phyloP scores from a whole-genome alignment of 116 monocot species.

The Cymodocea nodosa region DNA sequence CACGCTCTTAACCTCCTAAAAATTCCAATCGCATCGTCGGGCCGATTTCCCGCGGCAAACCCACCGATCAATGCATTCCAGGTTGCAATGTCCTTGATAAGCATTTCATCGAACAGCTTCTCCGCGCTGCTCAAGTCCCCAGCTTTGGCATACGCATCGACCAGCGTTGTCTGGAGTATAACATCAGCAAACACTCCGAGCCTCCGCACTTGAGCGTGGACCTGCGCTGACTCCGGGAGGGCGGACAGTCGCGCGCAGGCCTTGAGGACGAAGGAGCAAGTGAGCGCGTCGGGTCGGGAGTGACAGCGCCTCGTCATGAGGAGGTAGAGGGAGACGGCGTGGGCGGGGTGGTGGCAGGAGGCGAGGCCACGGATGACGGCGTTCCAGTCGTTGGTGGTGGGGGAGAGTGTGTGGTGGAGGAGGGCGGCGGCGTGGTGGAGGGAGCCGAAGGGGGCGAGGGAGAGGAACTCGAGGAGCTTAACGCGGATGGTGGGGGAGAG shows the following conservation, averaged over 20 bases:
- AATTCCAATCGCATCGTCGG: slow-evolving; percentile 41
- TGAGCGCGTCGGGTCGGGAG: slow-evolving; percentile 59
- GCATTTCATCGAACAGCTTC: slow-evolving; percentile 68
- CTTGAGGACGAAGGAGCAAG: slow-evolving; percentile 59
- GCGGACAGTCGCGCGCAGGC: slow-evolving; percentile 43
- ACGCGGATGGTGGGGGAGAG: slow-evolving; percentile 25
- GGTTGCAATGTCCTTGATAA: slow-evolving; percentile 46
- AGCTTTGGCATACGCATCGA: slow-evolving; percentile 61
- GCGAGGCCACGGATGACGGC: slow-evolving; percentile 63
- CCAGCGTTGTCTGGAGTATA: slow-evolving; percentile 49
- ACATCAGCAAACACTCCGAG: slow-evolving; percentile 50
- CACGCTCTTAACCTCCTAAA: slow-evolving; percentile 18
- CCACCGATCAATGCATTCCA: slow-evolving; percentile 68
- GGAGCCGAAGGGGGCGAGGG: slow-evolving; percentile 37
- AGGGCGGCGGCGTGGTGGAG: slow-evolving; percentile 30
- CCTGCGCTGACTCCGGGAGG: slow-evolving; percentile 13
- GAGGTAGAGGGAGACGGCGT: slow-evolving; percentile 39
- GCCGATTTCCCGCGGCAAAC: slow-evolving; percentile 30
- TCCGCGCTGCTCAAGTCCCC: slow-evolving; percentile 22
- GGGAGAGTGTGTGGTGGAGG: slow-evolving; percentile 24
- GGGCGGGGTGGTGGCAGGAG: slow-evolving; percentile 22
- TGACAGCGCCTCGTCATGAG: slow-evolving; percentile 11
- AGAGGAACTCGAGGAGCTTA: slow-evolving; percentile 36
- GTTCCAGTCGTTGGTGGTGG: slow-evolving; percentile 84
- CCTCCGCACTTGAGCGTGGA: slow-evolving; percentile 32